Evolutionary conservation across 495 filamentous ascomycete species (phyloP).

Genomic region (Aspergillus conjunctus): DNA sequence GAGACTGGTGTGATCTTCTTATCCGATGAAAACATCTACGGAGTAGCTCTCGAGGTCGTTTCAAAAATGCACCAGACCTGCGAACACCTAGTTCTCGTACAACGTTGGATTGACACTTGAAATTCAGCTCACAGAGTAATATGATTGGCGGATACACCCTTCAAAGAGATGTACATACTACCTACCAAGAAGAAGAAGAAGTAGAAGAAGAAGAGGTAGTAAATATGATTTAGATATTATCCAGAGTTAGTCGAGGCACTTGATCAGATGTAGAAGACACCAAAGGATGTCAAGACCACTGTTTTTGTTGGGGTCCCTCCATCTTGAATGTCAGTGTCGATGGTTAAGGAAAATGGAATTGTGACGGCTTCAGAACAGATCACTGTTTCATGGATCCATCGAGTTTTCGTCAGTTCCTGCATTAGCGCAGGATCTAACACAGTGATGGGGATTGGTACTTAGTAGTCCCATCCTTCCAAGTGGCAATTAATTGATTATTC

Average conservation of each 20-base stretch:
- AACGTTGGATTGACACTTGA: neutral
- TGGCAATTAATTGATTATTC: constrained; percentile 2
- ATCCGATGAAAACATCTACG: neutral
- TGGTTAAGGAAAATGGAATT: constrained; percentile 24
- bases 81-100: neutral
- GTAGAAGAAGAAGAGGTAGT: neutral
- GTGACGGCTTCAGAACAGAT: constrained; percentile 13
- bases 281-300: no score
- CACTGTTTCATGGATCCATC: constrained; percentile 8
- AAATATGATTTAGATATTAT: neutral
- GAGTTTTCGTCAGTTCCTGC: constrained; percentile 44
- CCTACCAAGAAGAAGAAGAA: neutral
- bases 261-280: no score
- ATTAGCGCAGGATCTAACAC: constrained; percentile 35
- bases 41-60: neutral
- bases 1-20: neutral
- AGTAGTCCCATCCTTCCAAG: constrained; percentile 17
- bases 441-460: neutral
- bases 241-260: no score
- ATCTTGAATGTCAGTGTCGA: constrained; percentile 16
- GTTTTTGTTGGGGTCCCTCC: neutral
- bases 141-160: neutral
- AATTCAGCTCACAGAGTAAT: neutral
- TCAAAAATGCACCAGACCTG: neutral
- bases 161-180: neutral